Evolutionary conservation across 495 filamentous ascomycete genomes (phyloP), one percentile per base, ranked within the genome.

Genomic region (Penicillium taxi): DNA sequence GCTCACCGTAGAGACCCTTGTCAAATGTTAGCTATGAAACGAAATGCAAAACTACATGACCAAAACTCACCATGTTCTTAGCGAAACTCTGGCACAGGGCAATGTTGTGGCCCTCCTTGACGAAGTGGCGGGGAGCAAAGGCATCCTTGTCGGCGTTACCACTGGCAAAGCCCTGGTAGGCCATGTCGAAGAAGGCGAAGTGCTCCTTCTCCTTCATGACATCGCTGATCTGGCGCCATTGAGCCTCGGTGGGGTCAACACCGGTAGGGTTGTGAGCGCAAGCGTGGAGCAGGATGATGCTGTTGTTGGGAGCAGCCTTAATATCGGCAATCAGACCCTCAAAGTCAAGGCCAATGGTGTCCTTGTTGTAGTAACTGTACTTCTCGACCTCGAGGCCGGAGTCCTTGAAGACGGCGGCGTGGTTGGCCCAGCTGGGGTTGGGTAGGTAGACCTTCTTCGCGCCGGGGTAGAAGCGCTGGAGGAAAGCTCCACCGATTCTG

Each of bases 231-330:
- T 86, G 68, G 66, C 78, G 81, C 91, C 91, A 98, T 69, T 98
- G 91, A 53, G 82, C 80, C 41, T 80, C 63, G 23, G 87, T 94
- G 8, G 91, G 91, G 67, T 98, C 91, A 50, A 96, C 83, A 57
- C 91, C 91, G 43, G 91, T 98, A 30, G 91, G 91, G 75, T 98
- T 98, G 75, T 98, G 91, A 6, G 91, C 91, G 63, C 91, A 98
- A 30, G 91, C 91, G 62, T 98, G 91, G 49, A 96, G 82, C 24
- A 98, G 69, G 71, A 98, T 80, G 47, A 88, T 81, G 67, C 81
- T 87, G 65, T 77, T 81, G 59, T 82, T 74, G 32, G 89, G 89
- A 21, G 90, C 87, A 37, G 75, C 75, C 68, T 90, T 90, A 69
- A 98, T 81, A 62, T 98, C 91, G 47, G 70, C 80, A 26, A 96